Conservation (phyloP, 1,139 yeast species). For the Hansenula anomala region DNA sequence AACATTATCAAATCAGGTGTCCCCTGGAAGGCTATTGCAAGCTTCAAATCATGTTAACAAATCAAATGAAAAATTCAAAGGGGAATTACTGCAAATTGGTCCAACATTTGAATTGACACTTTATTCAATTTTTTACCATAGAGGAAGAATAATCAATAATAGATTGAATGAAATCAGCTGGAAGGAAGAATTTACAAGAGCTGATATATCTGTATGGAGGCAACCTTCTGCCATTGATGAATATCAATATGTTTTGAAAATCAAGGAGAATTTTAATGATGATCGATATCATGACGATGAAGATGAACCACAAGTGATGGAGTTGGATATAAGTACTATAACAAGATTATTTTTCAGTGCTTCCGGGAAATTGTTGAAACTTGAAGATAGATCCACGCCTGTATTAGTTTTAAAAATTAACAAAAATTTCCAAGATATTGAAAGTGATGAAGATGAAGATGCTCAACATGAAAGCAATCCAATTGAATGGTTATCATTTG, state of each 20-base stretch:
- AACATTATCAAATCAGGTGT: conserved; percentile 46
- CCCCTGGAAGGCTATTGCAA: conserved; percentile 64
- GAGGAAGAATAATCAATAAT: conserved; percentile 36
- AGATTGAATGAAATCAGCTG: conserved; percentile 47
- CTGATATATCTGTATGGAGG: conserved; percentile 40
- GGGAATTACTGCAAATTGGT: conserved; percentile 40
- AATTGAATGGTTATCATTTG: conserved; percentile 28
- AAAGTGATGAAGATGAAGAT: conserved; percentile 17
- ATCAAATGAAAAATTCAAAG: conserved; percentile 32
- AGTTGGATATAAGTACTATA: conserved; percentile 39
- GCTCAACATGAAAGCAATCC: conserved; percentile 17
- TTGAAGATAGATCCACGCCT: conserved; percentile 64
- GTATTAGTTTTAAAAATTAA: conserved; percentile 59
- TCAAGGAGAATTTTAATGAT: conserved; percentile 64
- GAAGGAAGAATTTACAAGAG: conserved; percentile 70
- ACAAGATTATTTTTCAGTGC: conserved; percentile 65
- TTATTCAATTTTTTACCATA: conserved; percentile 64
- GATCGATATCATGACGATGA: conserved; percentile 68
- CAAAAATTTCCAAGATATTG: conserved; percentile 22
- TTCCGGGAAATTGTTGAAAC: conserved; percentile 60
- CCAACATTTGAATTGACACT: conserved; percentile 56
- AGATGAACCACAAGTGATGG: conserved; percentile 32
- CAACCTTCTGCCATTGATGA: conserved; percentile 11
- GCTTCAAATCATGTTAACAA: conserved; percentile 48
- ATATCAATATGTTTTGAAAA: conserved; percentile 41